Conservation (phyloP, 352 stramenopile genomes). For the Globisporangium barbulae region DNA sequence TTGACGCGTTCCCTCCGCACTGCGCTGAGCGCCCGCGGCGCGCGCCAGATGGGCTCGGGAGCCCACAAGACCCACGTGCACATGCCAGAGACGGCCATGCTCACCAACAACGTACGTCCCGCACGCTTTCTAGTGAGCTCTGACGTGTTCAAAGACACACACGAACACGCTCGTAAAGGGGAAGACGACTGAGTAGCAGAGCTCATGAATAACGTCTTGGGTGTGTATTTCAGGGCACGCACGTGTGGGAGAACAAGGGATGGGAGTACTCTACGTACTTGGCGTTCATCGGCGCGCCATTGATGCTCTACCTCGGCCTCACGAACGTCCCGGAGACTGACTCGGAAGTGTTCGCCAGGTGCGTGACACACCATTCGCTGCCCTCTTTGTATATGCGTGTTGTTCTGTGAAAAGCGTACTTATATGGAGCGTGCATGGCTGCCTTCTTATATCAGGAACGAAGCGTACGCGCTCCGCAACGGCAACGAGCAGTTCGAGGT, state of each 20-base stretch:
- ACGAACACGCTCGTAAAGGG: background rate
- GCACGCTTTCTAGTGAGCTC: background rate
- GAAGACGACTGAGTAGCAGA: background rate
- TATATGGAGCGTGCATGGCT: background rate
- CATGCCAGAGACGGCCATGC: conserved; percentile 86
- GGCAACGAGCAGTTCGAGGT: conserved; percentile 42
- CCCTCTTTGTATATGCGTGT: background rate
- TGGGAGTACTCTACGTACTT: conserved; percentile 85
- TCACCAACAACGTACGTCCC: conserved; percentile 79
- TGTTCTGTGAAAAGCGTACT: background rate
- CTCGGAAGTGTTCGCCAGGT: conserved; percentile 81
- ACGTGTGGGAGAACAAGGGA: conserved; percentile 76
- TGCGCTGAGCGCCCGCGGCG: conserved; percentile 31
- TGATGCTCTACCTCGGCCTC: conserved; percentile 75
- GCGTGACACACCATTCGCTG: conserved; percentile 4
- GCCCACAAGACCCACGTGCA: conserved; percentile 51
- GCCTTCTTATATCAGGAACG: conserved; percentile 29
- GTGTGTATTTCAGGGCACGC: conserved; percentile 44
- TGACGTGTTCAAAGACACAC: background rate
- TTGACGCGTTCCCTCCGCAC: conserved; percentile 25
- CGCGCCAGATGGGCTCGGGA: conserved; percentile 48
- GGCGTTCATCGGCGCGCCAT: conserved; percentile 61
- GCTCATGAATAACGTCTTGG: background rate
- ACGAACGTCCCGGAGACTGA: conserved; percentile 80
- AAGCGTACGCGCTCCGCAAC: conserved; percentile 53